A percentile compares a stretch with the other conserved stretches of the same genome.
These are phyloP conservation scores for Fusarium denticulatum DNA, from an alignment of 2,329 filamentous ascomycete genomes.

Conservation along the genomic window DNA sequence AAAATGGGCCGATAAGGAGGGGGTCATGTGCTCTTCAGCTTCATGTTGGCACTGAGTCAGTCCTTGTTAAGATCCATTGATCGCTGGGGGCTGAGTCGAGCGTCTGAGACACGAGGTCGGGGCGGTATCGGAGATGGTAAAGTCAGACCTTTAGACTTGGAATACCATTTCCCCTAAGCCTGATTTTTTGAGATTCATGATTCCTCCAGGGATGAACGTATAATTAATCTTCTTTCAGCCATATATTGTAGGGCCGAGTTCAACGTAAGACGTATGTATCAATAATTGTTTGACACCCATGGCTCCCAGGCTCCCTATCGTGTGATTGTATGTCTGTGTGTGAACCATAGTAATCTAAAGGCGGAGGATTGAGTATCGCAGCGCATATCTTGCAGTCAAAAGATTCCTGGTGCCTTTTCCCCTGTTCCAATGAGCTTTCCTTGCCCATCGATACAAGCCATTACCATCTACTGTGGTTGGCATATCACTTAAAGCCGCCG, in stretches of 20 bases:
- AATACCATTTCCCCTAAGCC: background rate
- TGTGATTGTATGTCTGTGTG: background rate
- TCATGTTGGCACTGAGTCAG: slow-evolving; percentile 16
- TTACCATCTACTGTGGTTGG: background rate
- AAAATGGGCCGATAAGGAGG: slow-evolving; percentile 11
- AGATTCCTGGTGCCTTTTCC: background rate
- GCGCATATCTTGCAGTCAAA: background rate
- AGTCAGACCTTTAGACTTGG: background rate
- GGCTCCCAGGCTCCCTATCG: background rate
- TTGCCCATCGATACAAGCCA: background rate
- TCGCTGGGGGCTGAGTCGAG: background rate
- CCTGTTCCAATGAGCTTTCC: background rate
- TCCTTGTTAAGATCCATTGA: slow-evolving; percentile 1
- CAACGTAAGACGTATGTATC: background rate
- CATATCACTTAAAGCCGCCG: slow-evolving; percentile 2
- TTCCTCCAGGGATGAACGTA: background rate
- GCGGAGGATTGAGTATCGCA: background rate
- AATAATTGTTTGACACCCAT: background rate
- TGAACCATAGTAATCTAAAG: background rate
- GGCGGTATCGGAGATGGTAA: slow-evolving; percentile 31
- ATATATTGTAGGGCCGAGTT: background rate
- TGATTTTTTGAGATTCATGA: background rate
- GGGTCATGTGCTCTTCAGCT: slow-evolving; percentile 19
- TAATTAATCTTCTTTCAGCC: background rate
- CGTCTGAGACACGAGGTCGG: background rate